Evolutionary conservation across 2,329 filamentous ascomycete species (phyloP).

Genomic region (Eurotiales sp.): DNA sequence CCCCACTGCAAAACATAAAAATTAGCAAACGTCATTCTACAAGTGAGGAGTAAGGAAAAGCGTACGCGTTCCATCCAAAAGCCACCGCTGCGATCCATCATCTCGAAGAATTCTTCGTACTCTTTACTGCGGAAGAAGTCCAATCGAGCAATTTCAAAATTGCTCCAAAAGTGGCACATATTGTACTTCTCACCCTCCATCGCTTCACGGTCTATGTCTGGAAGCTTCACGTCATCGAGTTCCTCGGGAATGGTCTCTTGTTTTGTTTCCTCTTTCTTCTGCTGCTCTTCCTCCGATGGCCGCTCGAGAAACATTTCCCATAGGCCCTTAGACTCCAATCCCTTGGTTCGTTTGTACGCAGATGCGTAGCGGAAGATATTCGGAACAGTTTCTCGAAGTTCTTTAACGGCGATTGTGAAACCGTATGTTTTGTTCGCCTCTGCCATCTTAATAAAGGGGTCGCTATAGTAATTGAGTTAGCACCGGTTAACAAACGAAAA

Average conservation of each 20-base stretch:
- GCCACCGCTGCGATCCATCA: slow-evolving; percentile 96
- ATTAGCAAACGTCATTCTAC: slow-evolving; percentile 18
- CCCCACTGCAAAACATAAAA: slow-evolving; percentile 69
- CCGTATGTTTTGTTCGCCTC: slow-evolving; percentile 95
- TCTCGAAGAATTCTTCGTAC: slow-evolving; percentile 96
- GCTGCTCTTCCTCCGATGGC: slow-evolving; percentile 47
- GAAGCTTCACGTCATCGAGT: slow-evolving; percentile 46
- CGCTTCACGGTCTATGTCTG: slow-evolving; percentile 79
- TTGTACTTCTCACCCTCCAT: slow-evolving; percentile 99
- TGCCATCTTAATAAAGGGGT: slow-evolving; percentile 94
- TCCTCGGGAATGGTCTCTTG: slow-evolving; percentile 74
- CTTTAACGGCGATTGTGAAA: slow-evolving; percentile 98
- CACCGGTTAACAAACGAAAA: neutral
- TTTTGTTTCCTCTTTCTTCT: slow-evolving; percentile 58
- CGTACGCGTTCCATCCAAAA: slow-evolving; percentile 98
- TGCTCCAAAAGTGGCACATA: slow-evolving; percentile 99
- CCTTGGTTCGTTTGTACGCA: slow-evolving; percentile 90
- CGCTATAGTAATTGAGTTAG: slow-evolving; percentile 52
- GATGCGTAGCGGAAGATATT: slow-evolving; percentile 99
- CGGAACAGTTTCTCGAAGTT: slow-evolving; percentile 93
- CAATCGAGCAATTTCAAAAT: slow-evolving; percentile 94
- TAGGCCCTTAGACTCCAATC: slow-evolving; percentile 82
- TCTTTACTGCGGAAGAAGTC: slow-evolving; percentile 96
- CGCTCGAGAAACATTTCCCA: slow-evolving; percentile 99
- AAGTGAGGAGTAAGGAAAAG: slow-evolving; percentile 12